Base-by-base conservation (phyloP, 768 basidiomycete species). In the Tricholomella constricta region DNA sequence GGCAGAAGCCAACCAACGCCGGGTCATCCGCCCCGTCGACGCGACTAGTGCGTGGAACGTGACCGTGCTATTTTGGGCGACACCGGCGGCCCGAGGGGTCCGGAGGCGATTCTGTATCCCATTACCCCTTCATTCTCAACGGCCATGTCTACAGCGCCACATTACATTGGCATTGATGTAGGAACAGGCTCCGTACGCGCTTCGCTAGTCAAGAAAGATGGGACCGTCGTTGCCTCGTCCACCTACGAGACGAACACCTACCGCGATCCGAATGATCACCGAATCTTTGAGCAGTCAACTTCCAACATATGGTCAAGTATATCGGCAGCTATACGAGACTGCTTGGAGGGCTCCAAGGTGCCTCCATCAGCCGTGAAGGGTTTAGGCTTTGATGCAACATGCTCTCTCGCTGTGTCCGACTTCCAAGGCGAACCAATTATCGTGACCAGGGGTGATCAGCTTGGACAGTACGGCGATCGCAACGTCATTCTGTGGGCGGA, bases 401-500 rank as follows among this genome's bases (percentile, higher is more conserved):
- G 97, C 71, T 97, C 94, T 0, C 78, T 98, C 36, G 94, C 95
- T 0, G 95, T 98, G 19, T 77, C 86, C 1, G 85, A 91, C 65
- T 71, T 81, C 44, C 66, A 85, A 14, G 94, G 94, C 6, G 72
- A 81, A 34, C 89, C 94, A 0, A 75, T 97, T 19, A 72, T 75
- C 6, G 85, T 99, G 32, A 91, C 88, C 2, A 83, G 80, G 41
- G 90, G 88, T 0, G 72, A 79, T 2, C 67, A 75, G 19, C 70
- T 91, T 1, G 93, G 90, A 2, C 67, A 75, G 46, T 71, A 65
- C 17, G 90, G 89, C 15, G 88, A 90, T 59, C 81, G 91, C 56
- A 94, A 98, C 68, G 80, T 98, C 54, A 83, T 98, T 37, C 78
- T 99, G 1, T 99, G 96, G 97, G 96, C 95, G 2, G 95, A 98